Base-by-base conservation (phyloP, 106 monocot species). In the Vanilla planifolia region DNA sequence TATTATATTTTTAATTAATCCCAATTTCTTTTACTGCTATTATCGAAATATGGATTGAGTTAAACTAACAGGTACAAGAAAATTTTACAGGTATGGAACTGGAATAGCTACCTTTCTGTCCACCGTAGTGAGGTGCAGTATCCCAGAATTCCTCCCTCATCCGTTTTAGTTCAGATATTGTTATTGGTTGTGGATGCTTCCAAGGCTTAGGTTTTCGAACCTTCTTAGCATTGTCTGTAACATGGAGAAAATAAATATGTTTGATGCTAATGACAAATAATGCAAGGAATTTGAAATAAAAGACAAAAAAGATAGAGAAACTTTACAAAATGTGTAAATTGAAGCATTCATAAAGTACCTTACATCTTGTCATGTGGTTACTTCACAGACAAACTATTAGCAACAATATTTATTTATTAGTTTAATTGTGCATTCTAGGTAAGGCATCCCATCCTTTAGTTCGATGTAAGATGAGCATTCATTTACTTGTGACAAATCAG, bases 111-210 rank as follows among this genome's bases (percentile, higher is more conserved):
- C 91, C 91, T 85, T 80, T 85, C 48, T 59, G 79, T 10, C 91
- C 91, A 68, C 91, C 91, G 79, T 91, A 91, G 30, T 82, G 85
- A 60, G 85, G 85, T 33, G 85, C 77, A 23, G 91, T 85, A 43
- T 91, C 91, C 91, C 91, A 91, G 29, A 91, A 91, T 33, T 91
- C 85, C 34, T 85, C 91, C 16, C 85, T 76, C 91, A 91, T 76
- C 65, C 68, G 76, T 52, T 28, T 72, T n/a, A 91, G 82, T 51
- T 91, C 67, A 52, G 63, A 22, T 71, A 24, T 71, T 13, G 82
- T 91, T 76, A 91, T 79, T 27, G 85, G 70, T 3, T 85, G 75
- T 24, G 60, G 52, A 65, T 91, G 82, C 77, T 85, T 82, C 91
- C 91, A 91, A 34, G 79, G 37, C 62, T 91, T 91, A 21, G 85